Percentiles rank a stretch among this genome's conserved stretches.
phyloP scores from a whole-genome alignment of 345 rosid species.

The Rhodamnia rubescens region DNA sequence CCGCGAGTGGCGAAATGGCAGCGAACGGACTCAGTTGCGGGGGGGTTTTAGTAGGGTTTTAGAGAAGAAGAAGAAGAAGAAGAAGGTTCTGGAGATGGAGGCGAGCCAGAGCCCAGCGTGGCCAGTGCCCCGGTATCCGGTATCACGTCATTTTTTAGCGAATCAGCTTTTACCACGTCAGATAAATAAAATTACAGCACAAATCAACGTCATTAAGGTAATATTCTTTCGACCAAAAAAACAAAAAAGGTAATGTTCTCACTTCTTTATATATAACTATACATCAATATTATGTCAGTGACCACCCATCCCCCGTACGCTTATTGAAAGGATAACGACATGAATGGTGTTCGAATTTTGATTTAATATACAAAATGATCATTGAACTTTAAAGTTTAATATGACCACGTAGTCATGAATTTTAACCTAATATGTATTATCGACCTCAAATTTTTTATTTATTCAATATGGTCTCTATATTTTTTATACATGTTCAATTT shows the following conservation, averaged over 20 bases:
- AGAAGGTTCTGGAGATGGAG: conserved; percentile 57
- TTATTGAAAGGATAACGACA: too few species aligned
- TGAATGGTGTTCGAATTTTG: too few species aligned
- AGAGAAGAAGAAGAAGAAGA: not conserved
- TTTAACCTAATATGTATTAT: accelerated
- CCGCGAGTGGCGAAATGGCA: not conserved
- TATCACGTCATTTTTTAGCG: not conserved
- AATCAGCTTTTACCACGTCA: not conserved
- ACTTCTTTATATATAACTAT: not conserved
- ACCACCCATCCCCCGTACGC: too few species aligned
- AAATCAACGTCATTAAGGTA: not conserved
- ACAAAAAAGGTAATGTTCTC: too few species aligned
- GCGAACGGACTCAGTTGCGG: not conserved
- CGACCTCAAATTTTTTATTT: too few species aligned
- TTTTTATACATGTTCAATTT: too few species aligned
- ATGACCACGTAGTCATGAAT: too few species aligned
- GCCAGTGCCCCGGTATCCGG: not conserved
- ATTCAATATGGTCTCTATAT: too few species aligned
- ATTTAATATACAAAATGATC: too few species aligned
- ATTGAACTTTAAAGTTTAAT: too few species aligned
- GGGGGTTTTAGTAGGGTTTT: conserved; percentile 50
- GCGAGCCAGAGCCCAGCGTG: not conserved
- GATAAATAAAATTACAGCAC: not conserved
- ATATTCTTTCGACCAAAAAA: not conserved
- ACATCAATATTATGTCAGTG: too few species aligned